Evolutionary conservation across 805 yeast species (phyloP).

Genomic region (Isabelozyma pseudorhagii): DNA sequence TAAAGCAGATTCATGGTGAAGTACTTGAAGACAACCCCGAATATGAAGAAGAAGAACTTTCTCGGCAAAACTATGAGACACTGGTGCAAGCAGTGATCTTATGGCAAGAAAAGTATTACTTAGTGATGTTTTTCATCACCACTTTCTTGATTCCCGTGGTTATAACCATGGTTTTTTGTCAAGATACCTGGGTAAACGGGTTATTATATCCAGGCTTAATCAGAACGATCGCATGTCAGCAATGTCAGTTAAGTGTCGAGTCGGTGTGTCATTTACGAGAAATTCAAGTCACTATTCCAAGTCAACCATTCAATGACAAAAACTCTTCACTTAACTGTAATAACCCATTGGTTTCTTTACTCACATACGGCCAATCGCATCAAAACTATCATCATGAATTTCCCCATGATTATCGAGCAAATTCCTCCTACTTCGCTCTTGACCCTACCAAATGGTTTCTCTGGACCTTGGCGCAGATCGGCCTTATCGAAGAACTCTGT

Average conservation of each 20-base stretch:
- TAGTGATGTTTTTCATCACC: slow-evolving; percentile 25
- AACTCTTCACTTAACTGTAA: slow-evolving; percentile 70
- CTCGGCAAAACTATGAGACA: slow-evolving; percentile 12
- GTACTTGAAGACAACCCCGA: slow-evolving; percentile 5
- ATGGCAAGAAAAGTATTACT: slow-evolving; percentile 34
- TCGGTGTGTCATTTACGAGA: slow-evolving; percentile 70
- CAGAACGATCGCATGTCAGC: slow-evolving; percentile 72
- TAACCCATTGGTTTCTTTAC: slow-evolving; percentile 52
- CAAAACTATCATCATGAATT: slow-evolving; percentile 96
- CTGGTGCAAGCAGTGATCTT: slow-evolving; percentile 19
- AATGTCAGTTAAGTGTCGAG: slow-evolving; percentile 72
- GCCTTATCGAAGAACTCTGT: slow-evolving; percentile 59
- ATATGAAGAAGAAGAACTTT: slow-evolving; percentile 5
- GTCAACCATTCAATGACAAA: slow-evolving; percentile 46
- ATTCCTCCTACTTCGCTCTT: slow-evolving; percentile 65
- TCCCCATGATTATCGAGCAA: slow-evolving; percentile 84
- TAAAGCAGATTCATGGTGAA: slow-evolving; percentile 27
- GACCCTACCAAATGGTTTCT: slow-evolving; percentile 88
- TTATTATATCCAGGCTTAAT: slow-evolving; percentile 70
- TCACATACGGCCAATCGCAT: slow-evolving; percentile 87
- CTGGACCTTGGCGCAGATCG: slow-evolving; percentile 46
- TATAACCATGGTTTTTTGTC: slow-evolving; percentile 19
- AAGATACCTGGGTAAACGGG: slow-evolving; percentile 34
- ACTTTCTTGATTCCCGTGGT: slow-evolving; percentile 27
- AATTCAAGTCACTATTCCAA: slow-evolving; percentile 66